Conservation (phyloP, 257 asterid species). For the Avicennia marina region DNA sequence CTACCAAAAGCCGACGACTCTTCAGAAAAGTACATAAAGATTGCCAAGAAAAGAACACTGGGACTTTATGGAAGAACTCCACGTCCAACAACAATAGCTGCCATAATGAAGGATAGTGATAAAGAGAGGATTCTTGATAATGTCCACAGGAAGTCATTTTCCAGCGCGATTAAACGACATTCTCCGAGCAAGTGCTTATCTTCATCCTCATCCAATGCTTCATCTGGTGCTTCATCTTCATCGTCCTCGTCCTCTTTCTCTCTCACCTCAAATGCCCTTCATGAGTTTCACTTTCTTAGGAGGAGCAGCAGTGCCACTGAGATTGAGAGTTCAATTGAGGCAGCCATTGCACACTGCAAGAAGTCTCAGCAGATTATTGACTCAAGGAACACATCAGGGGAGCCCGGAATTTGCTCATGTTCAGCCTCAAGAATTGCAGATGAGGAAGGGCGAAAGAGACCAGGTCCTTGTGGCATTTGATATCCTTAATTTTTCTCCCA, state of each 20-base stretch:
- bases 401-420: not conserved
- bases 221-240: conserved; percentile 47
- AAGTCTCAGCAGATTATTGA: conserved; percentile 39
- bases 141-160: conserved; percentile 64
- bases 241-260: conserved; percentile 65
- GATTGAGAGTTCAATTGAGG: conserved; percentile 67
- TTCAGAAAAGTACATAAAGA: conserved; percentile 21
- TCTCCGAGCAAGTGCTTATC: conserved; percentile 52
- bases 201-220: conserved; percentile 44
- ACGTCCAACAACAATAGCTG: conserved; percentile 45
- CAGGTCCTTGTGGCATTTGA: not conserved
- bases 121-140: conserved; percentile 27
- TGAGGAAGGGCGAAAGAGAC: too few species aligned
- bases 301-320: conserved; percentile 69
- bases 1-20: not conserved
- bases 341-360: conserved; percentile 91
- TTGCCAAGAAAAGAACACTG: conserved; percentile 29
- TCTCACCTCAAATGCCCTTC: conserved; percentile 36
- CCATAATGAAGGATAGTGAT: conserved; percentile 32
- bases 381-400: not conserved
- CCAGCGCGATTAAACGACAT: conserved; percentile 62
- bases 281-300: conserved; percentile 36
- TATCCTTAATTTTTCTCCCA: not conserved
- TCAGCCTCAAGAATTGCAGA: not conserved
- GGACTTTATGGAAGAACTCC: conserved; percentile 26